These are phyloP conservation scores for Phialophora tarda DNA, from an alignment of 2,329 filamentous ascomycete species.

Conservation along the genomic window DNA sequence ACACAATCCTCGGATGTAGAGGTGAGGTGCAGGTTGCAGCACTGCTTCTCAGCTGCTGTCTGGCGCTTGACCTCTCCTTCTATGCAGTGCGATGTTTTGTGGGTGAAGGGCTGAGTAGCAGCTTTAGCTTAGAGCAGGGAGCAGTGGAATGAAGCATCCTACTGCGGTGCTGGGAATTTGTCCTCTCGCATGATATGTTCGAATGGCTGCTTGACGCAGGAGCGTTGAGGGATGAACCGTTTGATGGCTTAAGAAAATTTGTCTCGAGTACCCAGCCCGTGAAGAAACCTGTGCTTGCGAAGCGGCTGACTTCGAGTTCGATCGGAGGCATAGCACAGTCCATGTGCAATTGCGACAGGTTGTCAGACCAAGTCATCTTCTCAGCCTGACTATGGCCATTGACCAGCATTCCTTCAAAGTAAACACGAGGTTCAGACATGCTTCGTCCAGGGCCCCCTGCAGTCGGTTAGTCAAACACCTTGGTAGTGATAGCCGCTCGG, in stretches of 20 bases:
- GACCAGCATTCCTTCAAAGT: neutral
- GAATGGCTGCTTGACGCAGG: neutral
- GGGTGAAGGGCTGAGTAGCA: neutral
- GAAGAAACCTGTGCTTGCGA: neutral
- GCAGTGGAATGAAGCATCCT: neutral
- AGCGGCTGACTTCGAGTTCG: neutral
- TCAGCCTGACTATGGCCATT: neutral
- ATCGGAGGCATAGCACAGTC: neutral
- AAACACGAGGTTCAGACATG: neutral
- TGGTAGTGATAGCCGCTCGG: slow-evolving; percentile 17
- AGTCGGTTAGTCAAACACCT: neutral
- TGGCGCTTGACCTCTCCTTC: neutral
- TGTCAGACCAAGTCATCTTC: neutral
- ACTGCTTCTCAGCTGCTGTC: neutral
- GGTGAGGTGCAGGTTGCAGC: neutral
- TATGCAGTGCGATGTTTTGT: neutral
- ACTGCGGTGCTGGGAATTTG: neutral
- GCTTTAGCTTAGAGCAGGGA: neutral
- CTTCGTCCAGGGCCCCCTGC: neutral
- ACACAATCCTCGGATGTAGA: neutral
- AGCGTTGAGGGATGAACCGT: neutral
- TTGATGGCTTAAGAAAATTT: neutral
- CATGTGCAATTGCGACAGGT: neutral
- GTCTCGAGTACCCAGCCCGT: neutral
- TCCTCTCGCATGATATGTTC: neutral